Evolutionary conservation across 2,329 filamentous ascomycete genomes (phyloP), one percentile per base, ranked within the genome.

Genomic region (Ophiostoma tasmaniense): DNA sequence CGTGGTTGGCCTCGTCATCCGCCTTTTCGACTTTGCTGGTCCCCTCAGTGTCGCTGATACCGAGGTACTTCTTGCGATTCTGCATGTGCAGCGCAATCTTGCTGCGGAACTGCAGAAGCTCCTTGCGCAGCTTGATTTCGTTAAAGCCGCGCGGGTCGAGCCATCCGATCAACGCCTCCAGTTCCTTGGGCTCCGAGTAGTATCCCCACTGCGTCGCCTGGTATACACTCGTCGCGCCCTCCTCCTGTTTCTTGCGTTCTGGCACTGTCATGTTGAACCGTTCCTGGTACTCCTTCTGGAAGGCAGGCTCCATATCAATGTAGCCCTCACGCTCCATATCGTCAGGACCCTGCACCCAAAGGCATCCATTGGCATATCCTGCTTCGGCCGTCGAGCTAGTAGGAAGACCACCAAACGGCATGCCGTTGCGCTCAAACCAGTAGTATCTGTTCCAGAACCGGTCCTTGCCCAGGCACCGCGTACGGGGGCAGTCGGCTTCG

Each of bases 361-460:
- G 85, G 70, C 94, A 91, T 10, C 92, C 95, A 76, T 98, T 99
- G 55, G 94, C 93, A 76, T 98, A 99, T 10, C 87, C 89, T 28
- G 94, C 93, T 64, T 88, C 84, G 0, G 92, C 90, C 1, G 94
- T 98, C 20, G 93, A 97, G 78, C 92, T 96, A 72, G 86, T 87
- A 0, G 93, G 93, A 68, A 97, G 83, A 4, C 95, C 95, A 39
- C 85, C 92, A 75, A 94, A 97, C 0, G 95, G 95, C 93, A 98
- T 98, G 30, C 93, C 95, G 75, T 98, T 99, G 72, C 94, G 90
- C 79, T 99, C 95, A 77, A 98, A 97, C 94, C 95, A 99, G 82
- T 96, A 98, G 79, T 98, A 99, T 68, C 94, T 88, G 79, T 99
- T 98, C 88, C 94, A 97, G 82, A 97, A 99, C 62, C 95, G 88